Evolutionary conservation across 2,329 filamentous ascomycete genomes (phyloP), one percentile per base, ranked within the genome.

Genomic region (Pestalotiopsis sp.): DNA sequence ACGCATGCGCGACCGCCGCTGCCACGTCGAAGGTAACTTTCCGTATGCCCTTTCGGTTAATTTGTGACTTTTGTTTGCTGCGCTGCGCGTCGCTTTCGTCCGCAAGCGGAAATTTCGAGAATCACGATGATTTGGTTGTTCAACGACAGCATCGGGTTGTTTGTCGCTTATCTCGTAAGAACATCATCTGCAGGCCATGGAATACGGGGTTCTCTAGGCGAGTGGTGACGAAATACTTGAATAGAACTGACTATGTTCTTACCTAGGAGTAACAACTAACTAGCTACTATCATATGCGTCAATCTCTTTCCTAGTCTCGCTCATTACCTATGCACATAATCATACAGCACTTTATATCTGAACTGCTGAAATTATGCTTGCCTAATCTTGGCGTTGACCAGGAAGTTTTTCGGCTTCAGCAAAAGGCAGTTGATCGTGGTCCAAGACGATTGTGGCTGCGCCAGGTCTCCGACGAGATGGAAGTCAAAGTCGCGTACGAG

Each of bases 401-500:
- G 20, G 49, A 67, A 67, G 65, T 67, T 25, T 27, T 31, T 61
- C 6, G 65, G 65, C 25, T 67, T 67, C 23, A 67, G 52, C 2
- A 67, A 67, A 14, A 25, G 58, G 56, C 60, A 39, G 20, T 60
- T 67, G 11, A 13, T 38, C 11, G 65, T 67, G 27, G 12, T n/a
- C 65, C 65, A 67, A 2, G 52, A 59, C 17, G 56, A 20, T 9
- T 36, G 52, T 12, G 65, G 13, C 14, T n/a, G 13, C 14, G 63
- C 63, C 4, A 67, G 14, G 12, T 60, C 17, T 9, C 59, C 59
- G 14, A n/a, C 27, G 4, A 80, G 71, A 56, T 77, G 71, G 49
- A 82, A 78, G n/a, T 80, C 75, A 64, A 81, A 81, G 6, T 77
- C 74, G 7, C 73, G 74, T 11, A 81, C 63, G 1, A 82, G 69